phyloP scores from a whole-genome alignment of 768 basidiomycete species.

The Leccinum disarticulatum region DNA sequence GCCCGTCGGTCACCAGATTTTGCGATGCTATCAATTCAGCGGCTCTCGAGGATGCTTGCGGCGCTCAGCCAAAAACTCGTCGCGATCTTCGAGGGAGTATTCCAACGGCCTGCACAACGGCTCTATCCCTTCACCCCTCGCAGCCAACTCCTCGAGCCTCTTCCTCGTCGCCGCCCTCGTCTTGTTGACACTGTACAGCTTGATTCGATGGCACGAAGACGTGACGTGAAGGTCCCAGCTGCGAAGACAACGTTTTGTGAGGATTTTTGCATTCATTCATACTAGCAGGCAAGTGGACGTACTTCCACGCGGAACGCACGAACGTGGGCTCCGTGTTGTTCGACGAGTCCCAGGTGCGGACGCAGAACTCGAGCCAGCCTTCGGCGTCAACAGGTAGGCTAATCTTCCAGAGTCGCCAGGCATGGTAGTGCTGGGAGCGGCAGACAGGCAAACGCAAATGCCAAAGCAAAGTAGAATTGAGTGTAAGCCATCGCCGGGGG shows the following conservation, averaged over 20 bases:
- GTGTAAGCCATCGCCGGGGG: background rate
- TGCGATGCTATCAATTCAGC: background rate
- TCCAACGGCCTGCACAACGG: slow-evolving; percentile 12
- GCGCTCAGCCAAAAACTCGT: slow-evolving; percentile 3
- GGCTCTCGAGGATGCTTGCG: slow-evolving; percentile 14
- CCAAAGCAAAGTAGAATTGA: background rate
- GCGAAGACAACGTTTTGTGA: background rate
- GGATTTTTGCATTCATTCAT: background rate
- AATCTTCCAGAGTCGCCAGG: slow-evolving; percentile 55
- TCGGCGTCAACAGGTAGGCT: slow-evolving; percentile 52
- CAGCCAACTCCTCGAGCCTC: slow-evolving; percentile 42
- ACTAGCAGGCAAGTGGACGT: slow-evolving; percentile 11
- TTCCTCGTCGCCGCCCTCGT: slow-evolving; percentile 41
- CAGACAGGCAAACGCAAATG: background rate
- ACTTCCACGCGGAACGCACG: slow-evolving; percentile 57
- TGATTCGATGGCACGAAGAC: slow-evolving; percentile 53
- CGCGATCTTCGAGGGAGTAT: slow-evolving; percentile 8
- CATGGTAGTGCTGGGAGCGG: slow-evolving; percentile 46
- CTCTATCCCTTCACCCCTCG: slow-evolving; percentile 34
- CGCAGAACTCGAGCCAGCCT: slow-evolving; percentile 57
- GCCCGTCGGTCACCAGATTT: background rate
- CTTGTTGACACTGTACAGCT: slow-evolving; percentile 52
- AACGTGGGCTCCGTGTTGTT: slow-evolving; percentile 58
- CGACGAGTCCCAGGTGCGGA: slow-evolving; percentile 57
- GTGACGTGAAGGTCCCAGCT: slow-evolving; percentile 57